A percentile compares a stretch with the other conserved stretches of the same genome.
These are phyloP conservation scores for Capsicum chinense DNA, from an alignment of 257 asterid species.

Conservation along the genomic window DNA sequence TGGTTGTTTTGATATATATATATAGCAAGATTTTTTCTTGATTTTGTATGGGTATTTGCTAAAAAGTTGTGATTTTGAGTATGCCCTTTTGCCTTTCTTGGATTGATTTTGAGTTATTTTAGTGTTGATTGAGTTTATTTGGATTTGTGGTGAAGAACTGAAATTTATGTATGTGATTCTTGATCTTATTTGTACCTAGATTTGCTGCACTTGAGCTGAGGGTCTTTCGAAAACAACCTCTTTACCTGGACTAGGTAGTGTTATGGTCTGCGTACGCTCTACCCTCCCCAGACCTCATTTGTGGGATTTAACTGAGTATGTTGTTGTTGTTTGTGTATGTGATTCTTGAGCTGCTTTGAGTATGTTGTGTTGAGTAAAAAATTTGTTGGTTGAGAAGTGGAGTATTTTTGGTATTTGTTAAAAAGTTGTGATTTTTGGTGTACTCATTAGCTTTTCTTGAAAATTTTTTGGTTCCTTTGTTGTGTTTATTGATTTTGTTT, in stretches of 20 bases:
- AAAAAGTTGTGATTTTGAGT: slow-evolving; percentile 22
- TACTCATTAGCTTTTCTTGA: neutral
- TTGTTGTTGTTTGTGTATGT: too few relatives aligned
- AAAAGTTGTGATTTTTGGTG: neutral
- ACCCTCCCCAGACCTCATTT: too few relatives aligned
- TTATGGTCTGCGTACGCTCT: too few relatives aligned
- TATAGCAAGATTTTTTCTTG: neutral
- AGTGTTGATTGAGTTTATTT: neutral
- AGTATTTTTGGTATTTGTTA: neutral
- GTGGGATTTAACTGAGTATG: too few relatives aligned
- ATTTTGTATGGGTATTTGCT: neutral
- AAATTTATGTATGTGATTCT: neutral
- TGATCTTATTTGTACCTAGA: too few relatives aligned
- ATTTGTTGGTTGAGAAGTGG: slow-evolving; percentile 31
- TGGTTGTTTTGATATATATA: neutral
- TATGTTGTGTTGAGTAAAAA: slow-evolving; percentile 42
- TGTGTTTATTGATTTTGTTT: neutral
- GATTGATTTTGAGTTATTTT: neutral
- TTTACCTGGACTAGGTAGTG: too few relatives aligned
- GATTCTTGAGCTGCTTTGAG: neutral
- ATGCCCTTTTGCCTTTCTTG: neutral
- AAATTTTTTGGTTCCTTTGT: neutral
- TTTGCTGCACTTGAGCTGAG: too few relatives aligned
- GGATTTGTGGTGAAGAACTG: too few relatives aligned
- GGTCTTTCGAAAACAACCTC: too few relatives aligned